Base-by-base conservation (phyloP, 2,329 filamentous ascomycete genomes). In the Davidsoniella neocaledoniae region DNA sequence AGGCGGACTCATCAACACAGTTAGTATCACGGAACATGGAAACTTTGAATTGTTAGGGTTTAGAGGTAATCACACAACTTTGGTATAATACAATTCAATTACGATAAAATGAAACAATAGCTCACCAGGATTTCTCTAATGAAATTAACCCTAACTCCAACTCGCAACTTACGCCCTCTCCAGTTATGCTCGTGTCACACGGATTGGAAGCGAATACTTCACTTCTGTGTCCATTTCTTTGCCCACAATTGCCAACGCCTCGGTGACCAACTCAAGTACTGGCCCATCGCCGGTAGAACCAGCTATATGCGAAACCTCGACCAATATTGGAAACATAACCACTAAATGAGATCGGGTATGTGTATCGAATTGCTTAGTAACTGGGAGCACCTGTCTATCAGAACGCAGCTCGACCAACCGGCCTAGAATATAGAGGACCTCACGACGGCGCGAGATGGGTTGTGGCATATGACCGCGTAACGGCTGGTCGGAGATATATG, bases 401-500 rank as follows among this genome's bases (percentile, higher is more conserved):
- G 81, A 83, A 49, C 72, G 69, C 53, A 96, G 66, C 16, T 71
- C 69, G 1, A 83, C 74, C 33, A 94, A 68, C 43, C 76, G 69
- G 45, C 68, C 65, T 16, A 96, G 68, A 21, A 88, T 71, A 58
- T 84, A 82, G 4, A 83, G 61, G 9, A 98, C 66, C 60, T 94
- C 91, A 54, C 76, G 80, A 41, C 85, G 75, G 59, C 94, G 85
- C 7, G 78, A 81, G 4, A 86, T 69, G 0, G 90, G 90, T 61
- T 91, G 85, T 4, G 91, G 91, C 79, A 93, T 91, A 46, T 80
- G 75, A 0, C 91, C 88, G 12, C 91, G 74, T 17, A 98, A 69
- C 1, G 90, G 88, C 60, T 95, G 90, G 62, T 98, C 91, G 3
- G 87, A 84, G 43, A 93, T 80, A 60, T 94, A 96, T 1, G 81